phyloP scores from a whole-genome alignment of 345 rosid species.

The Melaleuca alternifolia region DNA sequence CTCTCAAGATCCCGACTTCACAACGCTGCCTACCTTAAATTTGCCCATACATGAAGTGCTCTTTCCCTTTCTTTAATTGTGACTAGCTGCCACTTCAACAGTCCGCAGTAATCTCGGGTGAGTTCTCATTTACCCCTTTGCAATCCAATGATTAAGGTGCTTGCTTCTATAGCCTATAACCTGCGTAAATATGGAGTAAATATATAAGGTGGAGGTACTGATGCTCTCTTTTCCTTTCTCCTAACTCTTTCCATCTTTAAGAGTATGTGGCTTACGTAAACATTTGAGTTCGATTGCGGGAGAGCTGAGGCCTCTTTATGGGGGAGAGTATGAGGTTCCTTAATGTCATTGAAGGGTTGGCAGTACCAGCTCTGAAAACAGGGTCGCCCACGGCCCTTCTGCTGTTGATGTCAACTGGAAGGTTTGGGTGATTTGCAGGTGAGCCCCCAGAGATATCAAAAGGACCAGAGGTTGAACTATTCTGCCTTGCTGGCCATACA shows the following conservation, averaged over 20 bases:
- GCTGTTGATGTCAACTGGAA: conserved; percentile 49
- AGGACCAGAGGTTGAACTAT: conserved; percentile 61
- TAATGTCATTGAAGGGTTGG: conserved; percentile 62
- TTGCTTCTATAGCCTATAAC: conserved; percentile 6
- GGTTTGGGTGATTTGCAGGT: conserved; percentile 40
- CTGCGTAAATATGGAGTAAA: conserved; percentile 1
- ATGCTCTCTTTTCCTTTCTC: neutral
- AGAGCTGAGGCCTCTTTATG: conserved; percentile 84
- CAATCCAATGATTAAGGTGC: neutral
- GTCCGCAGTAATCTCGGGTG: neutral
- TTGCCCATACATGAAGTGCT: neutral
- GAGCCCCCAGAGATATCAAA: conserved; percentile 57
- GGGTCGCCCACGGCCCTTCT: conserved; percentile 38
- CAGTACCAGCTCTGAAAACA: conserved; percentile 37
- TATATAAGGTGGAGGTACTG: neutral
- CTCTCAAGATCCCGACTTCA: neutral
- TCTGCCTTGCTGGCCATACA: conserved; percentile 83
- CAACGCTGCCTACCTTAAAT: neutral
- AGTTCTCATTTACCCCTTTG: neutral
- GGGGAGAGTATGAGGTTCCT: conserved; percentile 92
- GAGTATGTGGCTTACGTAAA: conserved; percentile 48
- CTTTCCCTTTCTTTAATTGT: neutral
- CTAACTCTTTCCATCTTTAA: neutral
- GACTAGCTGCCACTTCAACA: neutral
- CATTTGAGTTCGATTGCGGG: conserved; percentile 56